A percentile compares a stretch with the other conserved stretches of the same genome.
These are phyloP conservation scores for Phialophora expanda DNA, from an alignment of 2,329 filamentous ascomycete genomes.

Conservation along the genomic window DNA sequence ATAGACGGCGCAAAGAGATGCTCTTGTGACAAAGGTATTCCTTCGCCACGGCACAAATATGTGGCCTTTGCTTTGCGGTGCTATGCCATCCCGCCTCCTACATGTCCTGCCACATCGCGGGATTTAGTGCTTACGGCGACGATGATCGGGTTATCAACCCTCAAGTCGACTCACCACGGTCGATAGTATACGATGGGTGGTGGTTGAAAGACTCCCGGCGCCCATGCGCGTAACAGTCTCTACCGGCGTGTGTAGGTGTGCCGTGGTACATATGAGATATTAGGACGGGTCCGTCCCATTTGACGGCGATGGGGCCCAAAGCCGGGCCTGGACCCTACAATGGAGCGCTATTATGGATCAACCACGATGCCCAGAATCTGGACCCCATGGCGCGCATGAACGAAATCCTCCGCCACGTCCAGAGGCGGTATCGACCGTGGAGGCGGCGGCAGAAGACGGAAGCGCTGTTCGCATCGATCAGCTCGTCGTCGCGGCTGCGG, in stretches of 20 bases:
- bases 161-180: not conserved
- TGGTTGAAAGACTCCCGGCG: not conserved
- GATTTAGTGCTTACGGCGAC: not conserved
- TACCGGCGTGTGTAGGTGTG: too few species aligned
- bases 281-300: too few species aligned
- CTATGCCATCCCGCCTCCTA: too few species aligned
- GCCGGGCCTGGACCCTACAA: not conserved
- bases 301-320: not conserved
- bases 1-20: not conserved
- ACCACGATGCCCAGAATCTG: constrained; percentile 1
- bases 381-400: not conserved
- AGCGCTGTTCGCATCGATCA: constrained; percentile 3
- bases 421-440: constrained; percentile 3
- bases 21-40: not conserved
- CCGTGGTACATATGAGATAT: too few species aligned
- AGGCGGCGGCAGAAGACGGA: constrained; percentile 1
- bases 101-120: too few species aligned
- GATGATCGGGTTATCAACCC: not conserved
- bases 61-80: not conserved
- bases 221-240: too few species aligned
- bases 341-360: not conserved
- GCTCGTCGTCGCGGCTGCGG: not conserved
- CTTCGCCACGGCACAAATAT: not conserved
- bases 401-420: not conserved
- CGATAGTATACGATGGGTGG: not conserved